These are phyloP conservation scores for Ceratocystis harringtonii DNA, from an alignment of 2,329 filamentous ascomycete genomes.

Conservation along the genomic window DNA sequence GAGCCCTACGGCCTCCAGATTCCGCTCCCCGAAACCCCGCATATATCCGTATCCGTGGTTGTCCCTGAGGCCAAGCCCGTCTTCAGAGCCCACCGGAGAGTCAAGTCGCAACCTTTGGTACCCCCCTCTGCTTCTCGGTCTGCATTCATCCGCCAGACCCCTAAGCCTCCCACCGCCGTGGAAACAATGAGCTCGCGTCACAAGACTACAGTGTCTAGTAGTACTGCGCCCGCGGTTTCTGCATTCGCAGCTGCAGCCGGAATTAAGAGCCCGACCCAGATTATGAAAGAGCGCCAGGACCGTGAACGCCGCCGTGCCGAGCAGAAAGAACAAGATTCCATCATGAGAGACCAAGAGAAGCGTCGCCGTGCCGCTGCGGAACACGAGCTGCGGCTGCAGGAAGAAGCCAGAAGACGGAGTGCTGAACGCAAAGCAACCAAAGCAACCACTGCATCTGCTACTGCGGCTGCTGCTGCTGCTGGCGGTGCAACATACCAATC, in stretches of 20 bases:
- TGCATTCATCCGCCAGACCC: neutral
- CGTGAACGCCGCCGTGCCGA: conserved; percentile 56
- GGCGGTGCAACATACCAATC: conserved; percentile 18
- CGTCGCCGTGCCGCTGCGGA: conserved; percentile 38
- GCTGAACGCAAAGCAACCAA: conserved; percentile 48
- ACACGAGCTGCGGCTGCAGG: conserved; percentile 38
- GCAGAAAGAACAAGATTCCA: conserved; percentile 50
- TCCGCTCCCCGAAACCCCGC: conserved; percentile 27
- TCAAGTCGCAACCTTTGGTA: conserved; percentile 11
- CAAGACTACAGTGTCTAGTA: conserved; percentile 12
- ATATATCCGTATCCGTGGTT: conserved; percentile 31
- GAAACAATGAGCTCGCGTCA: conserved; percentile 13
- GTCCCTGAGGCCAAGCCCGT: conserved; percentile 26
- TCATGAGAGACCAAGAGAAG: conserved; percentile 31
- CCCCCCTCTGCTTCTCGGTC: conserved; percentile 10
- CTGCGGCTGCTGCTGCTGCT: conserved; percentile 30
- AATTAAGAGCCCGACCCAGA: conserved; percentile 72
- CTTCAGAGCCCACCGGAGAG: conserved; percentile 10
- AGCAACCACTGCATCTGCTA: conserved; percentile 31
- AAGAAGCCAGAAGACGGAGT: conserved; percentile 41
- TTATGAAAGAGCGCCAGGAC: conserved; percentile 70
- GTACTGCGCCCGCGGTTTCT: conserved; percentile 10
- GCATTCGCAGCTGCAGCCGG: conserved; percentile 32
- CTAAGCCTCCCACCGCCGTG: neutral
- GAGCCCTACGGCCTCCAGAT: conserved; percentile 53